Evolutionary conservation across 78 protist species (phyloP).

Genomic region (Dictyostelium citrinum): DNA sequence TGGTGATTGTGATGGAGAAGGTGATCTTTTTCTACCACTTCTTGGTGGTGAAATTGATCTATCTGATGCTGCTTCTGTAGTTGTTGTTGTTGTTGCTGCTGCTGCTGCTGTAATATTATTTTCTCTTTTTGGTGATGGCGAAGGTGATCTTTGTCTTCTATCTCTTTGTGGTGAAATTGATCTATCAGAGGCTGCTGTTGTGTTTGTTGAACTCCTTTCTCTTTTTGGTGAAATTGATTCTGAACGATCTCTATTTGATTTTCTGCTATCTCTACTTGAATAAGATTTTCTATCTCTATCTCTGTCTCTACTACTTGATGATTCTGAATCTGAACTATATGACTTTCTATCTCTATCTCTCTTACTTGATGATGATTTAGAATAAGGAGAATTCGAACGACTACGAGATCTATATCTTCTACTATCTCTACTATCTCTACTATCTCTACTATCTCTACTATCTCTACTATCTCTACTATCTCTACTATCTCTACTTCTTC

Average conservation of each 20-base stretch:
- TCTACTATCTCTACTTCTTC: neutral
- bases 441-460: neutral
- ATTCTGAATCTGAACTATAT: neutral
- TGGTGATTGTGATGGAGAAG: constrained; percentile 5
- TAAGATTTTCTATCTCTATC: neutral
- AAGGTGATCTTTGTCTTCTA: neutral
- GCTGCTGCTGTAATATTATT: too few species aligned
- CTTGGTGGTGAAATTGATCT: neutral
- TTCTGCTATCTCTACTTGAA: neutral
- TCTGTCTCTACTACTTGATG: neutral
- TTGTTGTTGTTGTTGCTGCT: neutral
- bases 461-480: neutral
- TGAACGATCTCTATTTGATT: neutral
- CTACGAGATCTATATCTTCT: constrained; percentile 3
- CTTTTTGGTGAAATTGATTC: constrained; percentile 5
- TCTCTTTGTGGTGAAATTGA: constrained; percentile 17
- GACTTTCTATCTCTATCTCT: neutral
- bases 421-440: neutral
- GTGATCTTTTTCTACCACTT: neutral
- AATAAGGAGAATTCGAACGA: neutral
- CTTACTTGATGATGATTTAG: neutral
- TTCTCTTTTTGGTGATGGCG: neutral
- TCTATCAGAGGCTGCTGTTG: neutral
- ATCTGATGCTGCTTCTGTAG: neutral
- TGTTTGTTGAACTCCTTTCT: neutral